Conservation (phyloP, 352 stramenopile species). For the Phytophthora quininea region DNA sequence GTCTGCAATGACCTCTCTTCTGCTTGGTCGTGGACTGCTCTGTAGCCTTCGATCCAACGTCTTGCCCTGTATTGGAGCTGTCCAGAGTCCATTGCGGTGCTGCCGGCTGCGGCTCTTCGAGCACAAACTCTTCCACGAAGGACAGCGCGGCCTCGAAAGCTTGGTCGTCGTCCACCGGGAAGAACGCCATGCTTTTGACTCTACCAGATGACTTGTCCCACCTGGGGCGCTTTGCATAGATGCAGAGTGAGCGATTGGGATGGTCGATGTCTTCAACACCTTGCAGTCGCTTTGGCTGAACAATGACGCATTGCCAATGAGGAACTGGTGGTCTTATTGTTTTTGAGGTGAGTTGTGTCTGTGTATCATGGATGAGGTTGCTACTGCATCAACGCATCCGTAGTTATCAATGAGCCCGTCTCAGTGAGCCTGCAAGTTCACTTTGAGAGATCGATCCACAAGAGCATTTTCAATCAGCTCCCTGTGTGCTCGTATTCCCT, state of each 20-base stretch:
- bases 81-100: background rate
- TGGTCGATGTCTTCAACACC: no score
- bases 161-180: conserved; percentile 10
- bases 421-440: no score
- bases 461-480: conserved; percentile 56
- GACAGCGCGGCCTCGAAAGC: conserved; percentile 24
- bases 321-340: no score
- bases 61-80: background rate
- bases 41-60: background rate
- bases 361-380: no score
- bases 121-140: conserved; percentile 26
- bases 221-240: background rate
- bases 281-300: no score
- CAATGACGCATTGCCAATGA: no score
- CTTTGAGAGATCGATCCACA: conserved; percentile 3
- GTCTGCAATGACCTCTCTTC: conserved; percentile 6
- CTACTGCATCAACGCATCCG: no score
- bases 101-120: background rate
- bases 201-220: background rate
- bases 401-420: no score
- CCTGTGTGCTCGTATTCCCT: conserved; percentile 37
- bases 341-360: no score
- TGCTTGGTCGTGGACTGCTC: conserved; percentile 3
- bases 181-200: conserved; percentile 11
- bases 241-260: no score